Evolutionary conservation across 768 basidiomycete genomes (phyloP).

Genomic region (Paxillus ammoniavirescens): DNA sequence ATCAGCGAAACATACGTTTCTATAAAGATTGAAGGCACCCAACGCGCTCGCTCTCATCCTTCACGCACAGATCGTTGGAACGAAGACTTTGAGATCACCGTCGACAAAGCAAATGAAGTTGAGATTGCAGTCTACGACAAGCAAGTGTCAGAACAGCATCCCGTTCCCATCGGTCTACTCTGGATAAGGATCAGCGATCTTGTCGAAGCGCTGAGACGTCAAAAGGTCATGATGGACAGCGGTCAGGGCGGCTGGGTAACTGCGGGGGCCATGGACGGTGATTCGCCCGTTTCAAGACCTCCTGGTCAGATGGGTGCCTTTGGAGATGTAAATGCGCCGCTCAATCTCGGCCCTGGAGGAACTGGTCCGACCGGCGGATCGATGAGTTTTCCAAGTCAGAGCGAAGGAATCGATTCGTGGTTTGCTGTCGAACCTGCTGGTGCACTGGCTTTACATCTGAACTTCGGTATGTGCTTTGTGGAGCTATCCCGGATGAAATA

Average conservation of each 20-base stretch:
- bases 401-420: constrained; percentile 94
- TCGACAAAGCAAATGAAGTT: constrained; percentile 98
- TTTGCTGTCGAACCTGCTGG: constrained; percentile 98
- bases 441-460: constrained; percentile 80
- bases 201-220: constrained; percentile 88
- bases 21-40: constrained; percentile 94
- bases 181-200: constrained; percentile 95
- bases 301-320: constrained; percentile 50
- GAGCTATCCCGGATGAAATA: neutral
- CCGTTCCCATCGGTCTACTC: constrained; percentile 88
- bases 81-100: constrained; percentile 93
- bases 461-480: constrained; percentile 72
- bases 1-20: constrained; percentile 83
- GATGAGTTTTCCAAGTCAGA: constrained; percentile 19
- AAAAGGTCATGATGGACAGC: constrained; percentile 85
- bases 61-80: constrained; percentile 96
- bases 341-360: constrained; percentile 35
- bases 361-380: constrained; percentile 30
- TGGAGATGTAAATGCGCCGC: constrained; percentile 43
- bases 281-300: constrained; percentile 44
- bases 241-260: constrained; percentile 96
- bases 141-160: constrained; percentile 74
- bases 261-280: constrained; percentile 82
- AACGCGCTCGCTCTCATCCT: constrained; percentile 87
- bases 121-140: constrained; percentile 96